A percentile compares a stretch with the other conserved stretches of the same genome.
These are phyloP conservation scores for Cutaneotrichosporon arboriforme DNA, from an alignment of 1,284 basidiomycete species.

Conservation along the genomic window DNA sequence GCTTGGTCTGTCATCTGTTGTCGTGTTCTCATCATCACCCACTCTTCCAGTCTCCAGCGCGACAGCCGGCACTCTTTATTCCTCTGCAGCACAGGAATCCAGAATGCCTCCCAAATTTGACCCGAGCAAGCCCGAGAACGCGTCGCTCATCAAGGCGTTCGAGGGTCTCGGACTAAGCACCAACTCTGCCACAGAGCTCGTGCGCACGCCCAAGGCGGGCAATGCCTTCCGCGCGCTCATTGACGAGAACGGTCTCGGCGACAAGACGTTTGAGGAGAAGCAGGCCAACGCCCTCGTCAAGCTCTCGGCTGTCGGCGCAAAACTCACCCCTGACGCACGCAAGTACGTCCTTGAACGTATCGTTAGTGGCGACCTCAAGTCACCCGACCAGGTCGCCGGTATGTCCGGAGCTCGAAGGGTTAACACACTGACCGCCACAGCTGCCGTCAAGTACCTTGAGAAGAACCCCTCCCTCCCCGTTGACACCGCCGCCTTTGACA, in stretches of 20 bases:
- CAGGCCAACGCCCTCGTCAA: constrained; percentile 67
- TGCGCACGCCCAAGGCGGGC: constrained; percentile 71
- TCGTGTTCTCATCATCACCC: too few relatives aligned
- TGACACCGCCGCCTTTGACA: constrained; percentile 69
- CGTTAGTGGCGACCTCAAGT: constrained; percentile 66
- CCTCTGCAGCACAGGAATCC: too few relatives aligned
- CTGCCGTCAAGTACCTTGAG: constrained; percentile 72
- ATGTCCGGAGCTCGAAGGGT: constrained; percentile 30
- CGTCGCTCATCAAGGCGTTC: constrained; percentile 61
- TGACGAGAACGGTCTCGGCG: constrained; percentile 55
- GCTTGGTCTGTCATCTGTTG: too few relatives aligned
- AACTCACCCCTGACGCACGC: constrained; percentile 58
- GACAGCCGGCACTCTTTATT: too few relatives aligned
- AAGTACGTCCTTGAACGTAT: constrained; percentile 66
- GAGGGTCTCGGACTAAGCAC: constrained; percentile 71
- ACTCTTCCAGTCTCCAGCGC: too few relatives aligned
- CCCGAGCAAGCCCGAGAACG: constrained; percentile 50
- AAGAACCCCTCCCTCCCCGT: constrained; percentile 57
- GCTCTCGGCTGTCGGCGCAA: constrained; percentile 61
- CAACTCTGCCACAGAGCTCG: constrained; percentile 75
- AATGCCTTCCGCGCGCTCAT: constrained; percentile 66
- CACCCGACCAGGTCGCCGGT: constrained; percentile 83
- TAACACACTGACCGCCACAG: constrained; percentile 47
- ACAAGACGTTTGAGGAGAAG: constrained; percentile 65
- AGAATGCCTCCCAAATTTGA: constrained; percentile 54